Evolutionary conservation across 257 asterid species (phyloP), one percentile per base, ranked within the genome.

Genomic region (Solanum piurae): DNA sequence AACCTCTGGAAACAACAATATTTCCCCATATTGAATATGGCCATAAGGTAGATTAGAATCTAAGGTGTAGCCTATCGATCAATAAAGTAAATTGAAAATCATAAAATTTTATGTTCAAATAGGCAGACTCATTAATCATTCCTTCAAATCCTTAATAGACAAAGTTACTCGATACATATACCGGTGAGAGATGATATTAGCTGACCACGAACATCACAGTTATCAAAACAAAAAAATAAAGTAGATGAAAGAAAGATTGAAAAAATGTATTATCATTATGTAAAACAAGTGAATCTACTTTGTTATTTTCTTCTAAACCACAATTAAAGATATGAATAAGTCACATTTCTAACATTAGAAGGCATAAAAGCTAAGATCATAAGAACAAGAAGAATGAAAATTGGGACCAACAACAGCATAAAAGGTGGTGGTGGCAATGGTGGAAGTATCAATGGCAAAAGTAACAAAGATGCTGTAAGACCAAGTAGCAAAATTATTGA

Each of bases 361-460:
- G 99, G 97, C 95, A 90, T 93, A 82, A 95, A 94, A n/a, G 98
- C 97, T 93, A 96, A 89, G 60, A 94, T 44, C 93, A 94, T 90
- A 10, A 95, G 98, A 82, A 94, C 83, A 2, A n/a, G 88, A 36
- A 95, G 49, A 11, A 94, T 89, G 89, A 91, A 90, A 68, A 95
- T 90, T 2, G 98, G 98, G 31, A 95, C 90, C 29, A 94, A 82
- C 4, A 94, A 95, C 89, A 95, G 91, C 94, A 95, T 46, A 12
- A 91, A 86, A 0, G 98, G 97, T n/a, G 98, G 98, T n/a, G 98
- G 98, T 4, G 98, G 98, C 86, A 94, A 73, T 9, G 98, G 97
- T 46, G 98, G 98, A 20, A 94, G 94, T 4, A 95, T 58, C 6
- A 95, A 89, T 1, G 98, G 98, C 90, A 95, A 64, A 23, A 95